These are phyloP conservation scores for Lactarius trivialis DNA, from an alignment of 768 basidiomycete species.

Conservation along the genomic window DNA sequence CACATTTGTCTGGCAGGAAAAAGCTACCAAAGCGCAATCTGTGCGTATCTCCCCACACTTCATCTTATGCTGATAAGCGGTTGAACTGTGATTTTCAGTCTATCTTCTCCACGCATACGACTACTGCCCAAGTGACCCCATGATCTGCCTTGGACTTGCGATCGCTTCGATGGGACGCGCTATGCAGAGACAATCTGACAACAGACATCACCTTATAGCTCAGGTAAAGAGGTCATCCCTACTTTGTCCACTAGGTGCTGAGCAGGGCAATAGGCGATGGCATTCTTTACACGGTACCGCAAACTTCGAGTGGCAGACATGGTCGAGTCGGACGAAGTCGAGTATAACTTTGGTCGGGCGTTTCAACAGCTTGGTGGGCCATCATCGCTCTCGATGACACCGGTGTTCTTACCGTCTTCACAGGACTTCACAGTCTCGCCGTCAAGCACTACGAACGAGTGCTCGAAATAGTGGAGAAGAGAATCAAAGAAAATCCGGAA, in stretches of 20 bases:
- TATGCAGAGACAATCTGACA: slow-evolving; percentile 92
- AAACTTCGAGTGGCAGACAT: slow-evolving; percentile 43
- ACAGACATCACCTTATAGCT: slow-evolving; percentile 81
- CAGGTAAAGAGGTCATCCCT: slow-evolving; percentile 39
- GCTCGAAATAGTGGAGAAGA: slow-evolving; percentile 51
- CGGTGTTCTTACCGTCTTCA: not conserved
- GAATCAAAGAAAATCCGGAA: slow-evolving; percentile 29
- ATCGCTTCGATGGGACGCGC: slow-evolving; percentile 85
- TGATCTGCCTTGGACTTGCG: slow-evolving; percentile 77
- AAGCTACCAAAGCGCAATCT: slow-evolving; percentile 87
- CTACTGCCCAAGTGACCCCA: slow-evolving; percentile 73
- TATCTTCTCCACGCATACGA: slow-evolving; percentile 89
- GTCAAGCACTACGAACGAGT: slow-evolving; percentile 79
- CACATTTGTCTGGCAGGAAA: slow-evolving; percentile 77
- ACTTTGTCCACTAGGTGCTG: not conserved
- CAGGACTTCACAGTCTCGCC: slow-evolving; percentile 78
- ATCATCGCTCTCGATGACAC: not conserved
- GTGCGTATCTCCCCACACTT: slow-evolving; percentile 41
- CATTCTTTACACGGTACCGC: slow-evolving; percentile 79
- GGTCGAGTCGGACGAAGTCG: slow-evolving; percentile 61
- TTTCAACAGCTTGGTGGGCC: slow-evolving; percentile 87
- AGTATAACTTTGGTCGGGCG: slow-evolving; percentile 87
- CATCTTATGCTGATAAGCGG: not conserved
- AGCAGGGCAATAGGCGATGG: slow-evolving; percentile 52
- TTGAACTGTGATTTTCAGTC: slow-evolving; percentile 41